Conservation (phyloP, 805 yeast species). For the Saccharomycopsis vini region DNA sequence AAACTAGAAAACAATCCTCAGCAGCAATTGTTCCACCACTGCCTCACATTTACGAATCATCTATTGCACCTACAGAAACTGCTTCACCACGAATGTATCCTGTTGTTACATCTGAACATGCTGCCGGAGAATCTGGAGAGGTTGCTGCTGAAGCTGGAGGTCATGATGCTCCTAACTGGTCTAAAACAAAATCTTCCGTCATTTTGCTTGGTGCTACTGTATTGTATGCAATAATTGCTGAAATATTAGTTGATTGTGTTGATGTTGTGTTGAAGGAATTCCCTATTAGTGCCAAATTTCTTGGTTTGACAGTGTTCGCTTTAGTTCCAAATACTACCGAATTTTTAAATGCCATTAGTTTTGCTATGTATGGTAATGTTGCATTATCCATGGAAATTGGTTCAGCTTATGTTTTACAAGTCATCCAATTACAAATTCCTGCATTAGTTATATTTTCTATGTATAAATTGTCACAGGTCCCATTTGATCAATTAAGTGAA, state of each 20-base stretch:
- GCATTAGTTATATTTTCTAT: slow-evolving; percentile 75
- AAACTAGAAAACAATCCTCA: slow-evolving; percentile 5
- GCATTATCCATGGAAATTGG: slow-evolving; percentile 98
- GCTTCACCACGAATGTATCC: slow-evolving; percentile 4
- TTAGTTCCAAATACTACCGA: slow-evolving; percentile 96
- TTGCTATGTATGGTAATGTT: slow-evolving; percentile 92
- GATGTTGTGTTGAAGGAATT: slow-evolving; percentile 72
- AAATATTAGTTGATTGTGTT: slow-evolving; percentile 84
- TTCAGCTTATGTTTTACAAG: slow-evolving; percentile 93
- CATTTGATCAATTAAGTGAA: slow-evolving; percentile 26
- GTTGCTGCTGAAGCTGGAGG: slow-evolving; percentile 39
- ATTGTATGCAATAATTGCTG: slow-evolving; percentile 88
- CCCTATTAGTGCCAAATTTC: slow-evolving; percentile 83
- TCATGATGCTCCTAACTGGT: slow-evolving; percentile 98
- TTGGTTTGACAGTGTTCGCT: slow-evolving; percentile 92
- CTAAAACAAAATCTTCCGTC: slow-evolving; percentile 70
- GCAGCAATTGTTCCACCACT: background rate
- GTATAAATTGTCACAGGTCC: slow-evolving; percentile 33
- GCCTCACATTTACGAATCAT: background rate
- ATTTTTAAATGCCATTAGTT: slow-evolving; percentile 91
- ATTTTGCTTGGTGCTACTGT: slow-evolving; percentile 79
- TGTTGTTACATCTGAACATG: background rate
- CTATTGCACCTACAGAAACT: slow-evolving; percentile 2
- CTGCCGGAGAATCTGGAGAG: background rate
- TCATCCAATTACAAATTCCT: slow-evolving; percentile 88